A percentile compares a stretch with the other conserved stretches of the same genome.
These are phyloP conservation scores for Tricholoma sp. DNA, from an alignment of 768 basidiomycete species.

Conservation along the genomic window DNA sequence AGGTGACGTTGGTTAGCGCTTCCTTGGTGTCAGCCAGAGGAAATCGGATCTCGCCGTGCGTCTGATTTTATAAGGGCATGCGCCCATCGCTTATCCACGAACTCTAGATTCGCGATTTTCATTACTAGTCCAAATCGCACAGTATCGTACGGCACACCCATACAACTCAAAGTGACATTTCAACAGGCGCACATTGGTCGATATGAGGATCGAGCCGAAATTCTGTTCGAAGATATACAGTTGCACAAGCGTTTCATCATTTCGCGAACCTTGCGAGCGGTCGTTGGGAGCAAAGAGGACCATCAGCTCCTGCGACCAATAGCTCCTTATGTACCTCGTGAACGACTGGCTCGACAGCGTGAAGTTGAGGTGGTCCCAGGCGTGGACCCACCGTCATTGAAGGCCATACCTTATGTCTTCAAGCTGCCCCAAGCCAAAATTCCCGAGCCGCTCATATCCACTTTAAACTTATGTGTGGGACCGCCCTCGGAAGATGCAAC, in stretches of 20 bases:
- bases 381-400: slow-evolving; percentile 31
- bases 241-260: slow-evolving; percentile 43
- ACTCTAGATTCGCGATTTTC: slow-evolving; percentile 9
- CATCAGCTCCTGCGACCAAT: slow-evolving; percentile 41
- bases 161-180: slow-evolving; percentile 26
- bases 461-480: slow-evolving; percentile 22
- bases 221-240: slow-evolving; percentile 41
- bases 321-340: slow-evolving; percentile 37
- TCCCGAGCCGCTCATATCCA: slow-evolving; percentile 23
- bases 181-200: slow-evolving; percentile 34
- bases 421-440: slow-evolving; percentile 32
- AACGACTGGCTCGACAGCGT: slow-evolving; percentile 19
- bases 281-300: slow-evolving; percentile 38
- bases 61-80: too few species aligned
- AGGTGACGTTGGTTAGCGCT: slow-evolving; percentile 19
- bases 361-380: slow-evolving; percentile 34
- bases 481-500: slow-evolving; percentile 19
- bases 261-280: slow-evolving; percentile 32
- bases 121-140: slow-evolving; percentile 8
- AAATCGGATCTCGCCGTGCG: not conserved
- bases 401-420: slow-evolving; percentile 33
- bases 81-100: not conserved
- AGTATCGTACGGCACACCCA: slow-evolving; percentile 17
- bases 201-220: slow-evolving; percentile 47
- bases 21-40: not conserved